These are phyloP conservation scores for Eremothecium sinecaudum DNA, from an alignment of 1,139 yeast genomes.

Conservation along the genomic window DNA sequence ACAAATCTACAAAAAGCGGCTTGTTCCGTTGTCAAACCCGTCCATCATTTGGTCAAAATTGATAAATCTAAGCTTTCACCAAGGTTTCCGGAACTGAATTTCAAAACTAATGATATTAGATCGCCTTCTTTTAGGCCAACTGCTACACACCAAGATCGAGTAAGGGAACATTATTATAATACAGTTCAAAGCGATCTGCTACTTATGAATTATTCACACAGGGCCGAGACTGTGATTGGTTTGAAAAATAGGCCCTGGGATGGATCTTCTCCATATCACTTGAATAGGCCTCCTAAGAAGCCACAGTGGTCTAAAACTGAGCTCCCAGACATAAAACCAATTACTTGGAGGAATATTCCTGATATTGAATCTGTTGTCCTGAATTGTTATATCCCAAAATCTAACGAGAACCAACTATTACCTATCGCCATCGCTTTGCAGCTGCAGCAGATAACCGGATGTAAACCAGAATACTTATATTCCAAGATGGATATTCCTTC, in stretches of 20 bases:
- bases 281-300: slow-evolving; percentile 62
- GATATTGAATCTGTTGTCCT: slow-evolving; percentile 53
- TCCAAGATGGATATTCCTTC: slow-evolving; percentile 74
- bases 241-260: slow-evolving; percentile 79
- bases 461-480: slow-evolving; percentile 63
- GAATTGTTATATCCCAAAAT: slow-evolving; percentile 70
- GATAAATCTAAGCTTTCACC: slow-evolving; percentile 64
- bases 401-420: slow-evolving; percentile 62
- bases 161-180: slow-evolving; percentile 66
- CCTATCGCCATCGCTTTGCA: slow-evolving; percentile 74
- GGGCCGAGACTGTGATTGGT: slow-evolving; percentile 44
- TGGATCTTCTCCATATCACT: slow-evolving; percentile 78
- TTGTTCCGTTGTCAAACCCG: slow-evolving; percentile 76
- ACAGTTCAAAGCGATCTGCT: slow-evolving; percentile 69
- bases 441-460: slow-evolving; percentile 88
- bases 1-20: slow-evolving; percentile 43
- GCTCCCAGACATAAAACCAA: slow-evolving; percentile 62
- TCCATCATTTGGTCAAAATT: slow-evolving; percentile 77
- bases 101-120: slow-evolving; percentile 60
- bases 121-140: slow-evolving; percentile 71
- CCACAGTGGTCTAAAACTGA: slow-evolving; percentile 60
- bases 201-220: slow-evolving; percentile 68
- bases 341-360: slow-evolving; percentile 63
- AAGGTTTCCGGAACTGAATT: slow-evolving; percentile 54
- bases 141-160: slow-evolving; percentile 67